A percentile compares a stretch with the other conserved stretches of the same genome.
These are phyloP conservation scores for Echeveria elegans DNA, from an alignment of 164 flowering plant species.

Conservation along the genomic window DNA sequence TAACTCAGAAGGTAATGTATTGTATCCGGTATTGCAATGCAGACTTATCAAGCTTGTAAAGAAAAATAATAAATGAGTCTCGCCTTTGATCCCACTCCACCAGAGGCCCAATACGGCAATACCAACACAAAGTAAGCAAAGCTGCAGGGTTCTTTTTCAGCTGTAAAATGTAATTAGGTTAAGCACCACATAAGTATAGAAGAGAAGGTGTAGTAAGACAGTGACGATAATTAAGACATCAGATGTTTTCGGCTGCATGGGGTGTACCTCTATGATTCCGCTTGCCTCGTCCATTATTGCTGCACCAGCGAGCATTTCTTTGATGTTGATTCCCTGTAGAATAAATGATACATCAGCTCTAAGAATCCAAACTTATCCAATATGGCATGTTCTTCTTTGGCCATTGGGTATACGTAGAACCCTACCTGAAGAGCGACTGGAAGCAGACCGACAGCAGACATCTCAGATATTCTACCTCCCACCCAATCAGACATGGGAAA, in stretches of 20 bases:
- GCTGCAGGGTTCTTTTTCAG: constrained; percentile 80
- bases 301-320: constrained; percentile 92
- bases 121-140: constrained; percentile 86
- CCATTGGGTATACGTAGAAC: constrained; percentile 4
- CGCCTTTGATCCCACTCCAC: constrained; percentile 95
- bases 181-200: background rate
- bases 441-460: constrained; percentile 97
- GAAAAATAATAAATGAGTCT: constrained; percentile 5
- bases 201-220: background rate
- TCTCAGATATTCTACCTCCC: constrained; percentile 93
- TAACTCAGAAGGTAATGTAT: too few species aligned
- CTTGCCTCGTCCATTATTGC: constrained; percentile 91
- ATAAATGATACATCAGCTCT: constrained; percentile 5
- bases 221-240: background rate
- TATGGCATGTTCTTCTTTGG: background rate
- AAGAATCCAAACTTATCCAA: too few species aligned
- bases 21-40: too few species aligned
- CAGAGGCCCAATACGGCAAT: constrained; percentile 94
- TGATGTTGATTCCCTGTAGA: constrained; percentile 71
- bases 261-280: constrained; percentile 54
- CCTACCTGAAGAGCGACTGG: constrained; percentile 93
- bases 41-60: background rate
- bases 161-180: constrained; percentile 35
- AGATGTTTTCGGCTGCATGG: too few species aligned
- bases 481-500: constrained; percentile 99